Base-by-base conservation (phyloP, 805 yeast genomes). In the Sporopachydermia lactativora region DNA sequence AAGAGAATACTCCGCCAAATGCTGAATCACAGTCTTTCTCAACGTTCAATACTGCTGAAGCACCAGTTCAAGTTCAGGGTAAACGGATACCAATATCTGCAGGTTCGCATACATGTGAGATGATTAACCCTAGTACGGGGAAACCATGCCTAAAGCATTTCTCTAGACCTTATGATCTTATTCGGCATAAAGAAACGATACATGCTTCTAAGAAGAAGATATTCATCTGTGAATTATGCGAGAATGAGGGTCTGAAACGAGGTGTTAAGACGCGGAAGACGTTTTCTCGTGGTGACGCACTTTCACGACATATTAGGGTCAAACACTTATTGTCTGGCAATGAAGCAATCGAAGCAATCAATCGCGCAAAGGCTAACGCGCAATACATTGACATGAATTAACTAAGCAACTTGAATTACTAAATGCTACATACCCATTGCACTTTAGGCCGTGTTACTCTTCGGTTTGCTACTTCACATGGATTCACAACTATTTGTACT, bases 161-260 rank as follows among this genome's bases (percentile, higher is more conserved):
- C 54, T 85, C 96, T 14, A 73, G 98, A 53, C 94, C 96, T 15
- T 89, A 89, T 56, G 98, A 89, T 63, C 67, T 89, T 53, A 81
- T 88, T 17, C 74, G 98, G 51, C 98, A 89, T 59, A 96, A 89
- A 59, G 95, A 89, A 53, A 92, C 97, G 0, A 88, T 89, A 41
- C 98, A 89, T 58, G 92, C 96, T 1, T 70, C 81, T 38, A 81
- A 79, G 56, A 81, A 89, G 60, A 81, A 81, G 51, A 75, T 81
- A 39, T 92, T 78, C 65, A 77, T 81, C 55, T 89, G 98, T 59
- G 77, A 76, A 49, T 77, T 81, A 37, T 89, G 98, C 62, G 92
- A 81, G 42, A 79, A 73, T 49, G 77, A 71, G 48, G 68, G 76
- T 44, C 72, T 75, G 18, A 57, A 62, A 36, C 16, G 18, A 16